A percentile compares a stretch with the other conserved stretches of the same genome.
These are phyloP conservation scores for Theileria sp. DNA, from an alignment of 169 alveolate genomes.

Conservation along the genomic window DNA sequence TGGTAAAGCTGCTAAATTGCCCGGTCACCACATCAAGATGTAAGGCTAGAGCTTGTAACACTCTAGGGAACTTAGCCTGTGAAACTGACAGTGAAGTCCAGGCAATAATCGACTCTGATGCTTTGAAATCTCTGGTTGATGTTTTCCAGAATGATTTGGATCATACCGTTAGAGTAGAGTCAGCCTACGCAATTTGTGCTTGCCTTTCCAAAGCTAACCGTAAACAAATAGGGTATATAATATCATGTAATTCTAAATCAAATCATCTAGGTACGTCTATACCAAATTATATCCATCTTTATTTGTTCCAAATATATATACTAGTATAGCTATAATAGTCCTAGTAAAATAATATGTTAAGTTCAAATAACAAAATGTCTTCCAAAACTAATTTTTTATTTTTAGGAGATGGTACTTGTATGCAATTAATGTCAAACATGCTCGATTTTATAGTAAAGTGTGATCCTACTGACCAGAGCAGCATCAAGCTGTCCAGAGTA, in stretches of 20 bases:
- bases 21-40: slow-evolving; percentile 75
- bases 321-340: neutral
- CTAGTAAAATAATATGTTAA: no score
- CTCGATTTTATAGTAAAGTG: slow-evolving; percentile 79
- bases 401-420: slow-evolving; percentile 57
- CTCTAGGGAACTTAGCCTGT: slow-evolving; percentile 84
- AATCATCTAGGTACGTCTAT: slow-evolving; percentile 16
- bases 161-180: slow-evolving; percentile 80
- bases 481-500: slow-evolving; percentile 80
- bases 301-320: no score
- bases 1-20: slow-evolving; percentile 78
- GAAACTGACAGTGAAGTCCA: slow-evolving; percentile 82
- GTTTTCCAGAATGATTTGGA: slow-evolving; percentile 78
- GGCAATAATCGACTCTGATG: slow-evolving; percentile 76
- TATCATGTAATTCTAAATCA: slow-evolving; percentile 78
- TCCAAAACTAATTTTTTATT: slow-evolving; percentile 42
- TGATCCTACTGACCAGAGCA: slow-evolving; percentile 82
- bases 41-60: slow-evolving; percentile 84
- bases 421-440: slow-evolving; percentile 80
- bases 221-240: slow-evolving; percentile 80
- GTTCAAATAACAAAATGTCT: neutral
- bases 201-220: slow-evolving; percentile 79
- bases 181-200: slow-evolving; percentile 88
- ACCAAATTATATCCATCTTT: neutral
- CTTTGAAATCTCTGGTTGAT: slow-evolving; percentile 75